Evolutionary conservation across 2,329 filamentous ascomycete genomes (phyloP), one percentile per base, ranked within the genome.

Genomic region (Penicillium sp.): DNA sequence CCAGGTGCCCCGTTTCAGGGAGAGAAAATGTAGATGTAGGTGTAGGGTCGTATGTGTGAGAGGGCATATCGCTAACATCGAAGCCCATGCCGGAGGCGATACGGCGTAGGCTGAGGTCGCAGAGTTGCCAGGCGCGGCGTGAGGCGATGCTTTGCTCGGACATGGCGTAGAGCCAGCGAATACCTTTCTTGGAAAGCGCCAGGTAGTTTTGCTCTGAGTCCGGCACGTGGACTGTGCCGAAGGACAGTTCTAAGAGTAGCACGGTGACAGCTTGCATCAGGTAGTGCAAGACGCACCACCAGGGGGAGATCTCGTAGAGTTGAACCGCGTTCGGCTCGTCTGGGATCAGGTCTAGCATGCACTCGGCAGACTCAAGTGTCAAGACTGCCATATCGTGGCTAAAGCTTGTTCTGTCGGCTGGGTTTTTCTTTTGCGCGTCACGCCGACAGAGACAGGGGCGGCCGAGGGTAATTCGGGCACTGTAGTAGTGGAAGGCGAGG

Each of bases 401-500:
- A 60, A 78, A 79, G 6, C 74, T 72, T 28, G 67, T 57, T 28
- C 61, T 60, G 25, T 71, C 63, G 30, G 55, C 46, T 1, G 69
- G 67, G 19, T 65, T 70, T 52, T 63, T 67, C 53, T 66, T 67
- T 19, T 70, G 71, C 37, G 76, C 72, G 54, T 80, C 79, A 26
- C 77, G 73, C 19, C 78, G 76, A 61, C 79, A 81, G n/a, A 81
- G 74, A 63, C 78, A 81, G 4, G 80, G 80, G 16, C 80, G 77
- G 49, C 79, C 76, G 6, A 81, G 70, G 19, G 77, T 79, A 58
- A 79, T 79, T 25, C 75, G 75, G 22, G 75, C 72, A 57, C 79
- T 80, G 60, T 81, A 79, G 67, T 77, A 81, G 52, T 76, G 73
- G 53, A 81, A 78, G 3, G 77, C 79, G 19, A 81, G 68, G 26